Evolutionary conservation across 805 yeast genomes (phyloP), one percentile per base, ranked within the genome.

Genomic region (Cyberlindnera japonica): DNA sequence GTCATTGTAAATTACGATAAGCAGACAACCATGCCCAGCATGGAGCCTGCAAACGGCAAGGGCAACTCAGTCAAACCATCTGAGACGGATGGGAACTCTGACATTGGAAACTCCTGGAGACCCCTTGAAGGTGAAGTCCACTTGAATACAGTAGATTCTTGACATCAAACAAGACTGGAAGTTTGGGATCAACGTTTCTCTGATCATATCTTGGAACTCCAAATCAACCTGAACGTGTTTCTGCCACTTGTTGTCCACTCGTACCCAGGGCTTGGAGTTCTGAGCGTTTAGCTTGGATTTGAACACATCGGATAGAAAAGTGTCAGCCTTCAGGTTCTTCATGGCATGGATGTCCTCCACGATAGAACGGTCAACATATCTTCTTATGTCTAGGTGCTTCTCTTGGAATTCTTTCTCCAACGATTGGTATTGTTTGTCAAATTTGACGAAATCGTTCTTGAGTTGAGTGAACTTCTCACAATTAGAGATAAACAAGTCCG

Each of bases 121-220:
- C 5, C 49, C 44, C 12, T 67, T 65, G 33, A 69, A 73, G 43
- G 63, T 69, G 20, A 75, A 68, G 21, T 57, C 53, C 1, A 76
- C 67, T 41, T 78, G 72, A 38, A 79, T 58, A 44, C 74, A 67
- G 55, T 82, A 81, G 14, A 72, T 57, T 53, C 88, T 67, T 4
- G 81, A 72, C n/a, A 79, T 65, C 40, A 76, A 59, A 58, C 88
- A 82, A 36, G 71, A 72, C 49, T 81, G 85, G 57, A 81, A 81
- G 40, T 71, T 71, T 1, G 88, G 88, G 14, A 77, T 56, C 40
- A 82, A 55, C 1, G 79, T 77, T 35, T 74, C 68, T 35, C 61
- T 62, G 27, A 72, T 65, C 39, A 72, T 71, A 33, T 69, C 67
- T 23, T 59, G 49, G 16, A 71, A 58, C 24, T 63, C 59, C 38